These are phyloP conservation scores for Apiospora sp. DNA, from an alignment of 2,329 filamentous ascomycete genomes.

Conservation along the genomic window DNA sequence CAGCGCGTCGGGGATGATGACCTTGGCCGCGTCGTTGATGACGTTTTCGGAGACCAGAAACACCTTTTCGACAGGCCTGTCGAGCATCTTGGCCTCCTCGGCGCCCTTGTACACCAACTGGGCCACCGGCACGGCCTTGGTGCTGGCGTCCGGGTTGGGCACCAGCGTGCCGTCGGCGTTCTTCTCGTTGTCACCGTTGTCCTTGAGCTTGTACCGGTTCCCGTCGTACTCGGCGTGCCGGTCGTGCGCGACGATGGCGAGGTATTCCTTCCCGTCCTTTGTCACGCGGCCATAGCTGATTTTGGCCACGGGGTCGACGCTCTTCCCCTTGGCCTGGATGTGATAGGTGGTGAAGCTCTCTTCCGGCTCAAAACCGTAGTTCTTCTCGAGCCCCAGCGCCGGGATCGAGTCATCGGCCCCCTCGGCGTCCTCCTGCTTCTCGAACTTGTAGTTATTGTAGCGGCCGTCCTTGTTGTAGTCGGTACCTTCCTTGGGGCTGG, in stretches of 20 bases:
- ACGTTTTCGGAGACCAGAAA: background rate
- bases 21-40: background rate
- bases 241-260: background rate
- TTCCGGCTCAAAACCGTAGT: background rate
- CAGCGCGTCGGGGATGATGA: background rate
- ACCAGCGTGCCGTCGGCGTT: background rate
- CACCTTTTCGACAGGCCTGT: background rate
- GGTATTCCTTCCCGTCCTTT: background rate
- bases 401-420: background rate
- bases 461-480: background rate
- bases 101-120: background rate
- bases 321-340: background rate
- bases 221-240: background rate
- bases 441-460: background rate
- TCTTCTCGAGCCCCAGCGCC: background rate
- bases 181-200: background rate
- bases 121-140: background rate
- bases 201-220: background rate
- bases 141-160: background rate
- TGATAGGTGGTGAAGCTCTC: background rate
- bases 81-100: background rate
- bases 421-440: background rate
- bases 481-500: background rate
- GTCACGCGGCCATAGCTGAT: constrained; percentile 3
- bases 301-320: background rate